Conservation (phyloP, 2,329 filamentous ascomycete species). For the Colletotrichum sp. region DNA sequence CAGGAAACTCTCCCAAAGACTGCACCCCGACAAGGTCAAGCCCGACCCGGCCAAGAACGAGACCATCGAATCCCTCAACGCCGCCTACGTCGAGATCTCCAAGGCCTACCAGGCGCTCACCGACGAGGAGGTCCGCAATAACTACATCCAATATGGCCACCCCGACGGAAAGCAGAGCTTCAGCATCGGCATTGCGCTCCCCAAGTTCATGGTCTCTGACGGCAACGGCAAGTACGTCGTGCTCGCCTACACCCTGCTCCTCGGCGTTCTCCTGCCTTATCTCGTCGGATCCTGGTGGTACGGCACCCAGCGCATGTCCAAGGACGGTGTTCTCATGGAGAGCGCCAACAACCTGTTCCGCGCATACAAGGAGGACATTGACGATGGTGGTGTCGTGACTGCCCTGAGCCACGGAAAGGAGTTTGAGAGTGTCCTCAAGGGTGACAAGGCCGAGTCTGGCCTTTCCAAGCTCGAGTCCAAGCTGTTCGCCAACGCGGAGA, state of each 20-base stretch:
- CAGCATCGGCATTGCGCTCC: constrained; percentile 95
- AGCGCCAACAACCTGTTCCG: constrained; percentile 95
- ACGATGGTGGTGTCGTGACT: constrained; percentile 78
- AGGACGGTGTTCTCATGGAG: constrained; percentile 90
- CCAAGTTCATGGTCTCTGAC: constrained; percentile 89
- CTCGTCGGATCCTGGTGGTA: constrained; percentile 99
- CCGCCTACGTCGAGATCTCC: constrained; percentile 90
- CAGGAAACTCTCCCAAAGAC: constrained; percentile 82
- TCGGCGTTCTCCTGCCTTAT: constrained; percentile 91
- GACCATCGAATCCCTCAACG: constrained; percentile 82
- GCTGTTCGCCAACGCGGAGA: constrained; percentile 61
- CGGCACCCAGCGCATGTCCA: constrained; percentile 89
- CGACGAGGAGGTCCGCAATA: constrained; percentile 96
- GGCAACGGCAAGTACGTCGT: constrained; percentile 96
- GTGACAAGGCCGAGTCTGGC: constrained; percentile 79
- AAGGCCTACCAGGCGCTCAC: constrained; percentile 99
- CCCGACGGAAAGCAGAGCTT: constrained; percentile 98
- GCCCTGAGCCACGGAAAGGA: constrained; percentile 88
- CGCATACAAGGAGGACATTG: constrained; percentile 86
- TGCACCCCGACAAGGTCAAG: constrained; percentile 91
- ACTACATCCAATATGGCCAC: constrained; percentile 94
- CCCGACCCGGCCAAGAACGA: constrained; percentile 88
- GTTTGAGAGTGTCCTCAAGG: constrained; percentile 77
- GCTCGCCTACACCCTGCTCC: constrained; percentile 83
- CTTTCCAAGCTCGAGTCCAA: constrained; percentile 84